phyloP scores from a whole-genome alignment of 2,329 filamentous ascomycete genomes.

The Xylariaceae sp. region DNA sequence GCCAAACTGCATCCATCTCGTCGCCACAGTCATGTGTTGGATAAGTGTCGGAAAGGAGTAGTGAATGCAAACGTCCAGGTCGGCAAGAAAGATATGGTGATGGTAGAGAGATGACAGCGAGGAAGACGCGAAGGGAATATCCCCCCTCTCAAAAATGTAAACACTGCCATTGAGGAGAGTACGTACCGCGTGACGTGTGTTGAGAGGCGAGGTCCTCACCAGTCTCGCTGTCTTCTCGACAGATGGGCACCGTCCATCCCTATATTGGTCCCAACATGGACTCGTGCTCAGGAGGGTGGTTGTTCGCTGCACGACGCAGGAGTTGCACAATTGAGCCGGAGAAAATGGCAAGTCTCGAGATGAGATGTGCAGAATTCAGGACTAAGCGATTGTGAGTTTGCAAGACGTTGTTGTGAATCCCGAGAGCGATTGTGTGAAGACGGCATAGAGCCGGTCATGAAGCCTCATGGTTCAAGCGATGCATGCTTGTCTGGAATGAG shows the following conservation, averaged over 20 bases:
- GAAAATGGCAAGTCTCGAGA: conserved; percentile 2
- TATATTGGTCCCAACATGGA: not conserved
- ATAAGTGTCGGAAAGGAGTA: no score
- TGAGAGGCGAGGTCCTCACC: conserved; percentile 4
- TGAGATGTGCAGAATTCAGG: not conserved
- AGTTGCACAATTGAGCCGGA: conserved; percentile 5
- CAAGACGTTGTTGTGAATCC: not conserved
- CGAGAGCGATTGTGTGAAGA: not conserved
- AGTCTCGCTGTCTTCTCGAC: conserved; percentile 5
- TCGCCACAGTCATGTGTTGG: no score
- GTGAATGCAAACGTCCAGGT: not conserved
- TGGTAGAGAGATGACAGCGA: not conserved
- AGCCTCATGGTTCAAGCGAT: conserved; percentile 8
- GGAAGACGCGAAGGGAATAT: not conserved
- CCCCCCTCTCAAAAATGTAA: conserved; percentile 3
- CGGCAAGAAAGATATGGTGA: not conserved
- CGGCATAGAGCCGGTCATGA: conserved; percentile 6
- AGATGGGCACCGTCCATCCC: conserved; percentile 8
- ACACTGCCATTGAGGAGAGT: not conserved
- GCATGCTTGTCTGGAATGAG: conserved; percentile 1
- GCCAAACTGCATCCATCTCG: no score
- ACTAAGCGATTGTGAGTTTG: not conserved
- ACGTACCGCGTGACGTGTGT: not conserved
- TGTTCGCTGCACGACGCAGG: conserved; percentile 3
- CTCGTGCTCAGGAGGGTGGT: not conserved